Base-by-base conservation (phyloP, 768 basidiomycete species). In the Hygrophoropsis aurantiaca region DNA sequence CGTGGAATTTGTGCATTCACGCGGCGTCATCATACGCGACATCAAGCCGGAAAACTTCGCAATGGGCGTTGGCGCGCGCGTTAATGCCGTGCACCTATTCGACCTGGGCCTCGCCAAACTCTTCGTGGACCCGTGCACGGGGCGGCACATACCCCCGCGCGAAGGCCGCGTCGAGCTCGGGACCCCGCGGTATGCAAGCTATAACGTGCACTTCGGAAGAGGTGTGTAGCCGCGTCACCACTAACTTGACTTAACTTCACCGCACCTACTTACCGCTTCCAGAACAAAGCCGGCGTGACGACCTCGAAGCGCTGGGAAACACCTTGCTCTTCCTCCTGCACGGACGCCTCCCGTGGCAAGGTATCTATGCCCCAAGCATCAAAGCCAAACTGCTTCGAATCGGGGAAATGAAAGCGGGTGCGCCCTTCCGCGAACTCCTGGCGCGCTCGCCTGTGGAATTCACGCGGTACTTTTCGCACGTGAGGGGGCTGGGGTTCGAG, bases 321-420 rank as follows among this genome's bases (percentile, higher is more conserved):
- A 37, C 55, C 33, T 46, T 64, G 9, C 21, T 62, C 2, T 58
- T 49, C 30, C 47, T 64, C 32, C 41, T 58, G 11, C 56, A 54
- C 20, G 59, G 59, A 7, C 18, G 23, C 19, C 52, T 62, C 1
- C 62, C 62, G 1, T 64, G 59, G 61, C 45, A 58, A 44, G 57
- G 33, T 3, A 46, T 61, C 25, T 38, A 39, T 10, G 42, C 52
- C 4, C 37, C 38, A n/a, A 37, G 27, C 25, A 18, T 39, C 11
- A 34, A 49, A 15, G 15, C 25, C 3, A 50, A 53, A 18, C 15
- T 52, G 3, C 34, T n/a, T n/a, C n/a, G n/a, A n/a, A n/a, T n/a
- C n/a, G n/a, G n/a, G n/a, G n/a, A n/a, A n/a, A n/a, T n/a, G n/a
- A n/a, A n/a, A n/a, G n/a, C n/a, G n/a, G n/a, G n/a, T n/a, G n/a